Percentiles rank a stretch among this genome's conserved stretches.
These are phyloP conservation scores for Acanthamoeba healyi DNA, from an alignment of 208 protist species.

Conservation along the genomic window DNA sequence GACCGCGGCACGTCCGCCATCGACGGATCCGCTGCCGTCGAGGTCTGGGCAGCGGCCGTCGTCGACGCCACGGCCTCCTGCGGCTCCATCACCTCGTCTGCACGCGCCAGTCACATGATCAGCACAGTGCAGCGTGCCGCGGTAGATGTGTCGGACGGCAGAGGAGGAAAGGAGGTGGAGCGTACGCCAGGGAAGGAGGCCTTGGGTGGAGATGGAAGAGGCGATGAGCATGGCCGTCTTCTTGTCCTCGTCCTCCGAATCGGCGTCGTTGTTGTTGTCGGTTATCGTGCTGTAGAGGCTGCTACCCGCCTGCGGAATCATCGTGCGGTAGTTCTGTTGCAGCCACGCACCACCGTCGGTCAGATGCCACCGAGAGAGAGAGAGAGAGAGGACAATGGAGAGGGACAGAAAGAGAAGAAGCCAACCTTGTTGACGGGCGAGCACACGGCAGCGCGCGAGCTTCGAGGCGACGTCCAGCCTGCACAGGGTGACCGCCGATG, in stretches of 20 bases:
- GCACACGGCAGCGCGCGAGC: not conserved
- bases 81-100: conserved; percentile 13
- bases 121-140: not conserved
- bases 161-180: not conserved
- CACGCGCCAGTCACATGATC: not conserved
- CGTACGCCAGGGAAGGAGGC: conserved; percentile 34
- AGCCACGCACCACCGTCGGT: no score
- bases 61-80: not conserved
- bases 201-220: conserved; percentile 46
- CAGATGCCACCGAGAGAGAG: not conserved
- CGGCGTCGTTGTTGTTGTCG: not conserved
- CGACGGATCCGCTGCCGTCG: not conserved
- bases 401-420: no score
- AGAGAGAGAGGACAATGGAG: no score
- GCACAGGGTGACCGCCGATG: not conserved
- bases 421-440: conserved; percentile 28
- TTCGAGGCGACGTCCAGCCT: conserved; percentile 23
- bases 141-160: no score
- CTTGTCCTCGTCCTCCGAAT: conserved; percentile 47
- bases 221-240: conserved; percentile 62
- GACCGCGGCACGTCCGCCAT: conserved; percentile 51
- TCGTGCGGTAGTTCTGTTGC: not conserved
- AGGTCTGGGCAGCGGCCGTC: not conserved
- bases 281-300: conserved; percentile 5
- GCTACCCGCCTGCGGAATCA: not conserved